Base-by-base conservation (phyloP, 129 eudicot genomes). In the Saposhnikovia divaricata region DNA sequence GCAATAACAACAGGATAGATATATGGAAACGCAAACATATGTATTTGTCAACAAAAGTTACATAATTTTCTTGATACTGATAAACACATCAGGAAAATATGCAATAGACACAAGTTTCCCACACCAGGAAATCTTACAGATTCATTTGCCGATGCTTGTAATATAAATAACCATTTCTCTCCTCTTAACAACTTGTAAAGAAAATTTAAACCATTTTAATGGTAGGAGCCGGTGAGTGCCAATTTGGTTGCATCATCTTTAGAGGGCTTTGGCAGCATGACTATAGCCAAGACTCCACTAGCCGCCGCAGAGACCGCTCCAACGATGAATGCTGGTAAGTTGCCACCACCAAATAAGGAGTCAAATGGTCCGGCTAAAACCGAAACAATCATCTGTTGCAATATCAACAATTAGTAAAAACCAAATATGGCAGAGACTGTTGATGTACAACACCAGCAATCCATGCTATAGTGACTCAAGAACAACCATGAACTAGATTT, bases 351-450 rank as follows among this genome's bases (percentile, higher is more conserved):
- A 23, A 93, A 93, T 11, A 85, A 4, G 5, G 84, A 80, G 68
- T 89, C 97, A 87, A 83, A 87, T 48, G 97, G 96, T 80, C 97
- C 98, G 79, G 92, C 90, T 37, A 83, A 47, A 28, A 93, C 77
- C 0, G 96, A 81, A 68, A 90, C 96, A 7, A 87, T 25, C 90
- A 93, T 91, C 97, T 93, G 84, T 83, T 55, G 11, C 72, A 68
- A 45, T 3, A 3, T 11, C 42, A 46, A 11, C 50, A 46, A 12
- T 14, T 15, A 48, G 55, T 3, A 48, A 48, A 48, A 48, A 48
- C 55, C 0, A 48, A 48, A 48, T 48, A 19, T 48, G 53, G 4
- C 0, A 13, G 53, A 47, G 16, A 13, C 18, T 46, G 0, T 11
- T 46, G 15, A 46, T 11, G 15, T 13, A 13, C 18, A 48, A 48